These are phyloP conservation scores for Fomitopsis betulina DNA, from an alignment of 1,284 basidiomycete genomes.

Conservation along the genomic window DNA sequence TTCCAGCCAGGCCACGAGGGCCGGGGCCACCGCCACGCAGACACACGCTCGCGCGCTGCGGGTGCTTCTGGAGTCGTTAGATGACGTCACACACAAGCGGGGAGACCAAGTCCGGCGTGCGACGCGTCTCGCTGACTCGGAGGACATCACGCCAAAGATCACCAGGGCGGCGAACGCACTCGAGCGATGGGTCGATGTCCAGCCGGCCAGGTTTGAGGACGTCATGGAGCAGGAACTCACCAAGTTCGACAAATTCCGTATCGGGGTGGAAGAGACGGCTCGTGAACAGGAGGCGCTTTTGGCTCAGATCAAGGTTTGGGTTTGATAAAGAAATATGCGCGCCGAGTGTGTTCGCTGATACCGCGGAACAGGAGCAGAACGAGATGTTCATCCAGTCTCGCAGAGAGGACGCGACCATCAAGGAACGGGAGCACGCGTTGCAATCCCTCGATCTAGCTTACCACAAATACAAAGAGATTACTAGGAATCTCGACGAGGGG, in stretches of 20 bases:
- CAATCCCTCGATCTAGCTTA: conserved; percentile 89
- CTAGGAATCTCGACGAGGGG: conserved; percentile 84
- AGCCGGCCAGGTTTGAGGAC: conserved; percentile 83
- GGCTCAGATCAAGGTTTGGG: conserved; percentile 58
- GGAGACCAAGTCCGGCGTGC: conserved; percentile 65
- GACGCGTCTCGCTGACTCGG: conserved; percentile 56
- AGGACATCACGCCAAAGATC: conserved; percentile 76
- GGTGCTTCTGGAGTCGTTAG: conserved; percentile 75
- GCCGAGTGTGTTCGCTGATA: background rate
- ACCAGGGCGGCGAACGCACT: conserved; percentile 61
- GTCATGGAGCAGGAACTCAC: conserved; percentile 73
- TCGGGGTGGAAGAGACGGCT: conserved; percentile 58
- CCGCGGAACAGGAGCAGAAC: conserved; percentile 55
- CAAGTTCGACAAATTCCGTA: conserved; percentile 77
- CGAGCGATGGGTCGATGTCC: conserved; percentile 66
- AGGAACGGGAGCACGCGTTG: conserved; percentile 80
- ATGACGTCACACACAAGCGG: conserved; percentile 65
- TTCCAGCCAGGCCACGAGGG: conserved; percentile 30
- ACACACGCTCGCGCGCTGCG: conserved; percentile 72
- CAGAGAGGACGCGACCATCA: conserved; percentile 73
- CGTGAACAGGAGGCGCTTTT: conserved; percentile 65
- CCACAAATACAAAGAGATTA: conserved; percentile 86
- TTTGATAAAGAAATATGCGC: background rate
- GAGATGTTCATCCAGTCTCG: conserved; percentile 77
- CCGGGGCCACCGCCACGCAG: conserved; percentile 39